Evolutionary conservation across 371 early-diverging fungal species (phyloP).

Genomic region (Amoeboaphelidium protococcarum): DNA sequence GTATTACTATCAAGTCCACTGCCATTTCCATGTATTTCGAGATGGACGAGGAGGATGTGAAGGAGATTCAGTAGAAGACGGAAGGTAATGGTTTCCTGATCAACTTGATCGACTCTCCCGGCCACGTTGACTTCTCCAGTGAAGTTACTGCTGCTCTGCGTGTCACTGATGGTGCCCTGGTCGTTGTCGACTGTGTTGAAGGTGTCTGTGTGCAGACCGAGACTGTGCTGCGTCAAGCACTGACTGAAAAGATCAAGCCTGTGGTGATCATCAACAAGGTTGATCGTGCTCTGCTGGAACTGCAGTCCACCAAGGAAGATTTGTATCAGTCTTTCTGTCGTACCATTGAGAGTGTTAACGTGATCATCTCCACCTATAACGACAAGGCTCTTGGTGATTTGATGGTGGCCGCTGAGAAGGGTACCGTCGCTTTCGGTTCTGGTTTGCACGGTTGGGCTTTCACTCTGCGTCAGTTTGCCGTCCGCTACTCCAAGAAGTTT

Average conservation of each 20-base stretch:
- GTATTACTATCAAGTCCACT: constrained; percentile 99
- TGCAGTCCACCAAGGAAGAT: constrained; percentile 84
- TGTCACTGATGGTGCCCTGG: constrained; percentile 99
- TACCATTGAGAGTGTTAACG: constrained; percentile 87
- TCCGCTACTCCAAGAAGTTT: constrained; percentile 90
- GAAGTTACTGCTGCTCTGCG: constrained; percentile 99
- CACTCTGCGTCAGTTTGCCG: constrained; percentile 95
- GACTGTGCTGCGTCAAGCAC: constrained; percentile 98
- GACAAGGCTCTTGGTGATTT: constrained; percentile 60
- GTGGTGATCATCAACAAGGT: constrained; percentile 98
- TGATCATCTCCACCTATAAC: constrained; percentile 72
- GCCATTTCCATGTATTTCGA: constrained; percentile 98
- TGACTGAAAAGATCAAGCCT: constrained; percentile 96
- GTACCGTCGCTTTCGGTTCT: constrained; percentile 97
- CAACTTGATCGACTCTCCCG: constrained; percentile 99
- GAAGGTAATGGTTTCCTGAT: constrained; percentile 81
- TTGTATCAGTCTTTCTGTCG: constrained; percentile 75
- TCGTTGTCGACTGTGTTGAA: constrained; percentile 97
- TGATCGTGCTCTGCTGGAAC: constrained; percentile 96
- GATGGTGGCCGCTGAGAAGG: constrained; percentile 75
- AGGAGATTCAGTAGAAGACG: constrained; percentile 72
- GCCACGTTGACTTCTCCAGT: constrained; percentile 99
- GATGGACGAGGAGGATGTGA: constrained; percentile 59
- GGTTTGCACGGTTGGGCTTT: constrained; percentile 99
- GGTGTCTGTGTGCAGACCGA: constrained; percentile 99